Evolutionary conservation across 371 early-diverging fungal species (phyloP).

Genomic region (Actinomortierella ambigua): DNA sequence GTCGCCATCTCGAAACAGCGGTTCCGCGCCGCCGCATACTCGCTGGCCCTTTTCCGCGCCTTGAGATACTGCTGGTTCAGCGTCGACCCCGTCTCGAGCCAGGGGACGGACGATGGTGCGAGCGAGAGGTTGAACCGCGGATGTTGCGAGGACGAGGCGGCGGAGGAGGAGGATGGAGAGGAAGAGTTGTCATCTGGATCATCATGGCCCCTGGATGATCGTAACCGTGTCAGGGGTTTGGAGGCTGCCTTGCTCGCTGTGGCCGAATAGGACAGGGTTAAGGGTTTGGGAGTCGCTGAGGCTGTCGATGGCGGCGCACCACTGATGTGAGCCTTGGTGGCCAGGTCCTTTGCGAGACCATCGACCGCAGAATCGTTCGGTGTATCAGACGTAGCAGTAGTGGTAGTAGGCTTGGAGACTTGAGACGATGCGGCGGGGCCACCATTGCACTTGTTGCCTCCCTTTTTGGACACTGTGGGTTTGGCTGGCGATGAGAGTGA

Average conservation of each 20-base stretch:
- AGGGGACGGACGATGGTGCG: slow-evolving; percentile 56
- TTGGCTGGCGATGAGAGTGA: slow-evolving; percentile 26
- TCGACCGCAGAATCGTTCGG: slow-evolving; percentile 15
- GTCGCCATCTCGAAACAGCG: slow-evolving; percentile 62
- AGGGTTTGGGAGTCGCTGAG: slow-evolving; percentile 12
- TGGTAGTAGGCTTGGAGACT: too few relatives aligned
- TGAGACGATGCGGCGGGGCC: slow-evolving; percentile 3
- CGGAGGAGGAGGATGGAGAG: background rate
- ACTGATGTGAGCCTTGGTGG: slow-evolving; percentile 14
- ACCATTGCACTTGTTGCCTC: slow-evolving; percentile 25
- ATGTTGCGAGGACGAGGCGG: background rate
- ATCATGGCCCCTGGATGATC: too few relatives aligned
- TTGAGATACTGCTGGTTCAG: slow-evolving; percentile 53
- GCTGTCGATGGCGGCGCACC: too few relatives aligned
- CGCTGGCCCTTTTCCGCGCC: slow-evolving; percentile 59
- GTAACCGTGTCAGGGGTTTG: slow-evolving; percentile 29
- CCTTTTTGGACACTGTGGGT: slow-evolving; percentile 15
- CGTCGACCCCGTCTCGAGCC: slow-evolving; percentile 59
- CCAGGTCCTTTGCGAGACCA: slow-evolving; percentile 11
- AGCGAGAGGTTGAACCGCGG: slow-evolving; percentile 19
- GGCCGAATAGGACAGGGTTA: slow-evolving; percentile 28
- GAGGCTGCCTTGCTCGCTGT: slow-evolving; percentile 41
- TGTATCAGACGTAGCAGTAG: too few relatives aligned
- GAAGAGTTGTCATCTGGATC: slow-evolving; percentile 5
- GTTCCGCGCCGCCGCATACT: slow-evolving; percentile 61